Evolutionary conservation across 208 protist species (phyloP), one percentile per base, ranked within the genome.

Genomic region (Histomonas meleagridis): DNA sequence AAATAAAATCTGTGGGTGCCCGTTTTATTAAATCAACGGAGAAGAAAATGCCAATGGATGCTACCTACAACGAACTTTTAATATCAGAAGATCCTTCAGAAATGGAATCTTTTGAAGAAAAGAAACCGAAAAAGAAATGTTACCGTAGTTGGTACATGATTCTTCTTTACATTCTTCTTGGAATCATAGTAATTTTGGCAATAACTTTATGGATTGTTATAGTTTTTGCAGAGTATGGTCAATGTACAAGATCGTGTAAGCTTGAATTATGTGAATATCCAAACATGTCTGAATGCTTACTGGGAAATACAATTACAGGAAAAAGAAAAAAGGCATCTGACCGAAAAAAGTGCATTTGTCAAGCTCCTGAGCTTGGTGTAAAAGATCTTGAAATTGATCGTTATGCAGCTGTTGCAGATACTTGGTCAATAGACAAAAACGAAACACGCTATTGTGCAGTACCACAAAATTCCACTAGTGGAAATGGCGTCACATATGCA

Each of bases 391-490:
- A 53, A 57, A 55, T 86, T 16, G 18, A 51, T 55, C 7, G 76
- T 57, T 46, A 43, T 32, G 46, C 46, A 32, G 32, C 51, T 57
- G 23, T 46, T 0, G 38, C 46, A 32, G 76, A 86, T 43, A 86
- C 76, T 21, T 86, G 76, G 76, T 0, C 23, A 32, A 16, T 86
- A 26, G 76, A 86, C 16, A 43, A 32, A 21, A 32, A 55, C 32
- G 46, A 43, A 86, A 55, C 7, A 18, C 51, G 40, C 51, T 86
- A 86, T 21, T 86, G 76, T 43, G 76, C 76, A 86, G 76, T 86
- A 55, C 76, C 76, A 51, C 40, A 18, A 16, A 55, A 86, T 7
- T 18, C 43, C 10, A 65, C 60, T n/a, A 40, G 55, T 48, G 76
- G 76, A 26, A 32, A 72, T 10, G 65, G 32, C 16, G 38, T 86